Conservation (phyloP, 441 rosid genomes). For the Mallotus japonicus region DNA sequence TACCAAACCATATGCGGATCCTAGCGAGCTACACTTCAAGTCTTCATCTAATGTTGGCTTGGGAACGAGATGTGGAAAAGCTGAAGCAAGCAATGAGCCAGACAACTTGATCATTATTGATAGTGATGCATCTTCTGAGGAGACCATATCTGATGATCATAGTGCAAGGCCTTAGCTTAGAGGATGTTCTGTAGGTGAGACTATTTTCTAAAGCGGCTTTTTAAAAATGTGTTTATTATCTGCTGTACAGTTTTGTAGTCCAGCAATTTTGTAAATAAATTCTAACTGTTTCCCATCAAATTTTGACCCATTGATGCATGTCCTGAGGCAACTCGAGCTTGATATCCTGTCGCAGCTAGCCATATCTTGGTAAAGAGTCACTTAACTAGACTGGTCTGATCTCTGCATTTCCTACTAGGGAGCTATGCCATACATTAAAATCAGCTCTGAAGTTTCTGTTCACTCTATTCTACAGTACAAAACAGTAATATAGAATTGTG, state of each 20-base stretch:
- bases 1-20: conserved; percentile 16
- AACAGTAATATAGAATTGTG: no score
- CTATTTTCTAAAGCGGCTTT: background rate
- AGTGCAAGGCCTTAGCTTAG: conserved; percentile 14
- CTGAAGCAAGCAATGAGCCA: conserved; percentile 17
- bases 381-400: background rate
- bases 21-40: conserved; percentile 13
- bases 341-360: conserved; percentile 6
- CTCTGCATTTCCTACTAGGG: background rate
- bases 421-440: background rate
- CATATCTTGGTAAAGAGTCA: background rate
- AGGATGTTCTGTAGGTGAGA: background rate
- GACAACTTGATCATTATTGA: conserved; percentile 35
- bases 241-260: conserved; percentile 21
- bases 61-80: conserved; percentile 20
- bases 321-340: background rate
- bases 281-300: background rate
- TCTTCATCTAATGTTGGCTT: background rate
- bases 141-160: conserved; percentile 50
- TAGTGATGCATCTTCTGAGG: conserved; percentile 53
- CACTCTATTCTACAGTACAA: background rate
- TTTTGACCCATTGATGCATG: conserved; percentile 1
- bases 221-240: background rate
- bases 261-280: conserved; percentile 14
- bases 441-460: background rate